Evolutionary conservation across 768 basidiomycete species (phyloP), one percentile per base, ranked within the genome.

Genomic region (Boletus rufocinnamomeus): DNA sequence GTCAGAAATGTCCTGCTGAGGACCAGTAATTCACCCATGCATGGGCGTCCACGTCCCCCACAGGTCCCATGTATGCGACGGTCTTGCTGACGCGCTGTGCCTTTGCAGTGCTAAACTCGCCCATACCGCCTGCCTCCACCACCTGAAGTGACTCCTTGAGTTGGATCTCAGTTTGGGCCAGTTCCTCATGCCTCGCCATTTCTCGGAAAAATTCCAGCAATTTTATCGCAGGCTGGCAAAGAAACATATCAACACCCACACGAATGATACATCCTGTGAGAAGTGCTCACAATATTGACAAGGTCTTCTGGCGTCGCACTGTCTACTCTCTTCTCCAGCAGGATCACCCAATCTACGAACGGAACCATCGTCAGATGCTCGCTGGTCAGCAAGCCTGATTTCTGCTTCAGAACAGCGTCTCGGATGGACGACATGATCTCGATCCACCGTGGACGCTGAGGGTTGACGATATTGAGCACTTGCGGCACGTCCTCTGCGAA

Each of bases 381-480:
- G 49, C 41, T 6, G 4, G 37, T 58, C 16, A 48, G 16, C 59
- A 13, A 45, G 2, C 1, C 38, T 35, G 44, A 65, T 38, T 60
- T 62, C 27, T 49, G 56, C 30, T 68, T 50, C 32, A 63, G 25
- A 4, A 70, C 47, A 0, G 63, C 60, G 19, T 58, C 61, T 30
- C 63, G 63, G 19, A 77, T 56, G 28, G 49, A 56, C 17, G 61
- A 40, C 23, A 77, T 65, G 17, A 76, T 41, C 7, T 48, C 52
- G 17, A 57, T 52, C 71, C 76, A 79, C 2, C 66, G 28, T 13
- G 75, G 59, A 2, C 74, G 72, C 13, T 64, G 67, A 1, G 78
- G 77, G 64, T 79, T 76, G 2, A 75, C 75, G 14, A 79, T 50
- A 60, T 80, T 77, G 30, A 75, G 58, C 5, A 67, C 68, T 25